phyloP scores from a whole-genome alignment of 208 protist genomes.

The Leishmania aethiopica region DNA sequence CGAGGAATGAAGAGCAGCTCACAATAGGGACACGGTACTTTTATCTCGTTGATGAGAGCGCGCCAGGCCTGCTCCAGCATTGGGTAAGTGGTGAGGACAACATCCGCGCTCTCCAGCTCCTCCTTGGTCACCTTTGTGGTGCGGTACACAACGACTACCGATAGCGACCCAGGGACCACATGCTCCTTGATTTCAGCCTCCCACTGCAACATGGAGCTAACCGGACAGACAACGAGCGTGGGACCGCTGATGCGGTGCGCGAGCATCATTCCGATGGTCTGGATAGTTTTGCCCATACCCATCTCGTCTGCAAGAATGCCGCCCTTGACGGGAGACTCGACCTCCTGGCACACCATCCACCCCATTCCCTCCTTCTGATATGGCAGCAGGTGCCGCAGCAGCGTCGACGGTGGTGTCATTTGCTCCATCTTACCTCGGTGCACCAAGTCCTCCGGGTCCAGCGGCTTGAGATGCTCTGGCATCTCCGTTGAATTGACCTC shows the following conservation, averaged over 20 bases:
- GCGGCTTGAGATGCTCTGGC: slow-evolving; percentile 69
- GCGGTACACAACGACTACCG: slow-evolving; percentile 82
- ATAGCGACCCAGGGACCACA: slow-evolving; percentile 60
- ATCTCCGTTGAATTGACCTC: slow-evolving; percentile 54
- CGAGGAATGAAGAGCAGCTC: slow-evolving; percentile 84
- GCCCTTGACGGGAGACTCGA: slow-evolving; percentile 57
- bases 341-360: slow-evolving; percentile 88
- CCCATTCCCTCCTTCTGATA: slow-evolving; percentile 89
- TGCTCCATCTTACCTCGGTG: slow-evolving; percentile 58
- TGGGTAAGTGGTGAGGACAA: slow-evolving; percentile 95
- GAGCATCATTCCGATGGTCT: slow-evolving; percentile 93
- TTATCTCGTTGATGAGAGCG: slow-evolving; percentile 73
- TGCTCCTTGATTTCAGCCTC: slow-evolving; percentile 86
- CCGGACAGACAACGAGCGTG: slow-evolving; percentile 90
- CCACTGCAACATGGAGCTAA: slow-evolving; percentile 94
- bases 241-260: slow-evolving; percentile 74
- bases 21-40: slow-evolving; percentile 92
- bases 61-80: slow-evolving; percentile 93
- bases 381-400: slow-evolving; percentile 74
- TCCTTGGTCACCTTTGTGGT: slow-evolving; percentile 53
- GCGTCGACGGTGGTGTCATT: slow-evolving; percentile 41
- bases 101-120: slow-evolving; percentile 86
- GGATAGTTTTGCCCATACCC: slow-evolving; percentile 97
- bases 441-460: slow-evolving; percentile 87
- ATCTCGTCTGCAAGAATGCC: slow-evolving; percentile 99